These are phyloP conservation scores for Coemansia aciculifera DNA, from an alignment of 192 early-diverging fungal species.

Conservation along the genomic window DNA sequence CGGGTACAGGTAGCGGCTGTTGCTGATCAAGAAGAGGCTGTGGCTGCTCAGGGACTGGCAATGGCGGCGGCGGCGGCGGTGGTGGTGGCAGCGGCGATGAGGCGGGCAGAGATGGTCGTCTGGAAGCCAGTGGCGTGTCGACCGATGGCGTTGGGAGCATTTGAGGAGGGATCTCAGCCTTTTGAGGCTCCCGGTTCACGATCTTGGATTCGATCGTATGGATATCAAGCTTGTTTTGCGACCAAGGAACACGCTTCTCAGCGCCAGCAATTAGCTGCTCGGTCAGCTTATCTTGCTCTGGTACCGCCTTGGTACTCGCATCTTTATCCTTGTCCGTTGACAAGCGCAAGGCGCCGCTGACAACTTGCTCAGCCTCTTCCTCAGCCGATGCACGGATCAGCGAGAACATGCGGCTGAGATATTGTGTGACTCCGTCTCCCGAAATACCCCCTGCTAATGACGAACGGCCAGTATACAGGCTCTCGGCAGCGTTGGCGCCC, in stretches of 20 bases:
- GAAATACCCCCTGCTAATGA: conserved; percentile 49
- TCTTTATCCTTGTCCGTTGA: conserved; percentile 15
- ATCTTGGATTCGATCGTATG: conserved; percentile 38
- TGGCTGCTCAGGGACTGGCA: neutral
- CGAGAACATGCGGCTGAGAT: conserved; percentile 46
- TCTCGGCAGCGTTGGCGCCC: conserved; percentile 33
- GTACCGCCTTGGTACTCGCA: conserved; percentile 13
- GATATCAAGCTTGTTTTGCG: conserved; percentile 52
- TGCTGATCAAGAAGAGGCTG: neutral
- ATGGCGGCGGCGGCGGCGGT: neutral
- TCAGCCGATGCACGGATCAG: conserved; percentile 45
- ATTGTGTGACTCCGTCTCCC: conserved; percentile 46
- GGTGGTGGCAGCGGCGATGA: conserved; percentile 4
- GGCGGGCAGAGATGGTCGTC: conserved; percentile 2
- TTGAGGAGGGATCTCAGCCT: conserved; percentile 8
- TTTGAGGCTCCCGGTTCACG: conserved; percentile 32
- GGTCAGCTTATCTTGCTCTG: conserved; percentile 26
- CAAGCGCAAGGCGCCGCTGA: conserved; percentile 31
- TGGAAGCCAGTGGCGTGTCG: conserved; percentile 4
- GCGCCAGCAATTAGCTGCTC: conserved; percentile 43
- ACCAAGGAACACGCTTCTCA: conserved; percentile 53
- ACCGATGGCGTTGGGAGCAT: conserved; percentile 5
- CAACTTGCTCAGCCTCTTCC: conserved; percentile 46
- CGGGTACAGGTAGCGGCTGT: neutral
- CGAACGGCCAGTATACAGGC: conserved; percentile 46